Evolutionary conservation across 768 basidiomycete species (phyloP).

Genomic region (Mycena vulgaris): DNA sequence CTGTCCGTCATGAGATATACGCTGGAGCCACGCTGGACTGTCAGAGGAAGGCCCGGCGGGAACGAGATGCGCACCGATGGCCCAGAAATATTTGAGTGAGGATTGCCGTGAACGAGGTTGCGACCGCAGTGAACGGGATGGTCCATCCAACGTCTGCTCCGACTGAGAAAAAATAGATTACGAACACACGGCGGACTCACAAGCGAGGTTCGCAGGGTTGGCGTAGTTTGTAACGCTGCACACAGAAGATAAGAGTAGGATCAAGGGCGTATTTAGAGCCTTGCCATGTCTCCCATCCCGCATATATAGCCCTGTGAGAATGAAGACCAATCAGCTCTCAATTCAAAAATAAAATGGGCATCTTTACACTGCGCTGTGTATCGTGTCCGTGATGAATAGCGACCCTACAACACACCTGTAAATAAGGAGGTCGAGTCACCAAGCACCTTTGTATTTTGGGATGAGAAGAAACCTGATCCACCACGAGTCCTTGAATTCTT

Average conservation of each 20-base stretch:
- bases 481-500: slow-evolving; percentile 46
- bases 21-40: background rate
- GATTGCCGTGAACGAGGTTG: slow-evolving; percentile 48
- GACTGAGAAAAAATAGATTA: background rate
- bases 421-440: background rate
- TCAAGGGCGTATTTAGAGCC: background rate
- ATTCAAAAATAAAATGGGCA: background rate
- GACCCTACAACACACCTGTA: slow-evolving; percentile 40
- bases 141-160: slow-evolving; percentile 48
- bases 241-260: background rate
- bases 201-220: slow-evolving; percentile 30
- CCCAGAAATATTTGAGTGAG: slow-evolving; percentile 53
- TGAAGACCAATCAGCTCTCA: background rate
- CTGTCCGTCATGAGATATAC: slow-evolving; percentile 34
- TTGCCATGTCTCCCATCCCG: slow-evolving; percentile 38
- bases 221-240: slow-evolving; percentile 38
- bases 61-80: slow-evolving; percentile 37
- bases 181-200: slow-evolving; percentile 9
- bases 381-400: slow-evolving; percentile 44
- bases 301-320: slow-evolving; percentile 37
- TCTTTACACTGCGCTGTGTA: slow-evolving; percentile 42
- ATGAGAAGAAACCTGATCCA: slow-evolving; percentile 39
- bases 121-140: slow-evolving; percentile 51
- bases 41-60: background rate
- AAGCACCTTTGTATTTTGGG: background rate